Evolutionary conservation across 208 protist species (phyloP).

Genomic region (Sergeia podlipaevii): DNA sequence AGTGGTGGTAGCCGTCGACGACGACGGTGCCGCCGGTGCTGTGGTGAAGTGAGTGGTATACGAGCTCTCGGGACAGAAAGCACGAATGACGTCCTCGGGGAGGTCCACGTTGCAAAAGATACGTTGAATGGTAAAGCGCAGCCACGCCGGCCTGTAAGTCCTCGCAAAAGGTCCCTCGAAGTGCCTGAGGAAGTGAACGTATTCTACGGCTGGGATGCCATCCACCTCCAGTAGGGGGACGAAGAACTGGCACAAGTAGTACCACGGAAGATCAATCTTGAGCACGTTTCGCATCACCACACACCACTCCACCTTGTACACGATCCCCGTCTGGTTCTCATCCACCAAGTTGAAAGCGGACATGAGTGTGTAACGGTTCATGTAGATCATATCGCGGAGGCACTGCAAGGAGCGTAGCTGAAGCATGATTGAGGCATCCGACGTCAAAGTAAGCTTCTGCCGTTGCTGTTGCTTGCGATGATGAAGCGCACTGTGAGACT

Average conservation of each 20-base stretch:
- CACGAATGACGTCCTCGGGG: constrained; percentile 61
- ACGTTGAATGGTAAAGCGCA: constrained; percentile 30
- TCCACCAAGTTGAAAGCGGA: constrained; percentile 71
- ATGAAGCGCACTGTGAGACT: too few species aligned
- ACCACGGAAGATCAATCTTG: constrained; percentile 80
- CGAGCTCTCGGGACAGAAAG: constrained; percentile 18
- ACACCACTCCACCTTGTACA: constrained; percentile 87
- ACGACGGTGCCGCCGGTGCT: background rate
- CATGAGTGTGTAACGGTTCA: constrained; percentile 72
- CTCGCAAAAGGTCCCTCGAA: constrained; percentile 51
- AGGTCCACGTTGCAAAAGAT: constrained; percentile 56
- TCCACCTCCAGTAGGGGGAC: constrained; percentile 40
- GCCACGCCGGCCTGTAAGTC: constrained; percentile 45
- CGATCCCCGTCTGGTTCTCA: constrained; percentile 49
- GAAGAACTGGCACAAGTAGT: constrained; percentile 77
- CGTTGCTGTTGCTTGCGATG: background rate
- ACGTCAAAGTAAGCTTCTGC: background rate
- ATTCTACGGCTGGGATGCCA: constrained; percentile 69
- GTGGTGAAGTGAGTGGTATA: background rate
- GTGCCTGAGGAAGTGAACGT: constrained; percentile 67
- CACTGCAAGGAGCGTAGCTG: constrained; percentile 50
- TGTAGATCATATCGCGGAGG: constrained; percentile 68
- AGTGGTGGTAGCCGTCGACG: background rate
- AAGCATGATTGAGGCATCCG: constrained; percentile 27
- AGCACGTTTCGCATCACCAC: constrained; percentile 66